Base-by-base conservation (phyloP, 2,329 filamentous ascomycete species). In the Microdochium trichocladiopsis region DNA sequence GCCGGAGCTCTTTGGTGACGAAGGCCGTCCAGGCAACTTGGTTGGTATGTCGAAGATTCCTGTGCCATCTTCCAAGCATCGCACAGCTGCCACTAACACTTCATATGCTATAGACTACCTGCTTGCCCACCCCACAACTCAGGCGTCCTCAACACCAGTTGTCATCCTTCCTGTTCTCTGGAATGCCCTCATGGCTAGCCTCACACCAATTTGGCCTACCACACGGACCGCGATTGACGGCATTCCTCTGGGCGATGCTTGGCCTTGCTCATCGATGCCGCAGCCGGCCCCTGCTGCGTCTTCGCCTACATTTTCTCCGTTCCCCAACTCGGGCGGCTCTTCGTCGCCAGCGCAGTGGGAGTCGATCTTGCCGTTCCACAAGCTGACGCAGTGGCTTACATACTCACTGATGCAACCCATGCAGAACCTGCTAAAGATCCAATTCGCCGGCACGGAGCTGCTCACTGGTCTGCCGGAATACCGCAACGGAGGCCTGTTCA, bases 21-120 rank as follows among this genome's bases (percentile, higher is more conserved):
- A 92, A 64, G 88, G 86, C 50, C 80, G 94, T 53, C 94, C 94
- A 11, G 94, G 94, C 60, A 95, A 96, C 67, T 91, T 99, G 84
- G 83, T 97, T 56, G 90, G 90, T 94, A 77, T 61, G 80, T 67
- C 18, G 5, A n/a, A n/a, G n/a, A 18, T 37, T 28, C 25, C 25
- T 31, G 16, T 48, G 36, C 52, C 43, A 52, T 63, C 69, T 18
- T 45, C 4, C 16, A 5, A 22, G 16, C 18, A 45, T 45, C 51
- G 66, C 59, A 8, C 1, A 4, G 23, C 11, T 16, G n/a, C 36
- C 41, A 57, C 51, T 57, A 56, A 53, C 51, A 45, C 25, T 50
- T 55, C 9, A 16, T 21, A 18, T 18, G n/a, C 41, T 16, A 5
- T 61, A 92, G 93, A 97, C 69, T 92, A 95, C 66, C 82, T 97